Conservation (phyloP, 2,329 filamentous ascomycete genomes). For the Rachicladosporium sp. region DNA sequence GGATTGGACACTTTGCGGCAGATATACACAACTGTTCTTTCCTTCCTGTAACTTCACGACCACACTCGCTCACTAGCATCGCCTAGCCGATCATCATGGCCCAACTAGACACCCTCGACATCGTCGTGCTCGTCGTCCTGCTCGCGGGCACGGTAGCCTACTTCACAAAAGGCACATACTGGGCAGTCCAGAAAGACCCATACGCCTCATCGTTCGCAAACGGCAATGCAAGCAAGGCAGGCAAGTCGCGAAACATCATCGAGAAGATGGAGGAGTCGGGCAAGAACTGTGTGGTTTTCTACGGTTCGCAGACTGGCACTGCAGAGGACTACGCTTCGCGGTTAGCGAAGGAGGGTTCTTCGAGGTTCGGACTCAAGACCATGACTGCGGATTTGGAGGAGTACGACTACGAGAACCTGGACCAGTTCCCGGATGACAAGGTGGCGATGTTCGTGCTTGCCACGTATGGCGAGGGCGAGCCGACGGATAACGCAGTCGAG, state of each 20-base stretch:
- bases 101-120: slow-evolving; percentile 89
- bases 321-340: slow-evolving; percentile 96
- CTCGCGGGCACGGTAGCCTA: slow-evolving; percentile 83
- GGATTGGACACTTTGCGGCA: too few relatives aligned
- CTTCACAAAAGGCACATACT: slow-evolving; percentile 94
- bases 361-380: slow-evolving; percentile 88
- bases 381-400: slow-evolving; percentile 98
- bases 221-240: slow-evolving; percentile 55
- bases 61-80: too few relatives aligned
- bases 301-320: slow-evolving; percentile 95
- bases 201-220: slow-evolving; percentile 66
- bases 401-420: slow-evolving; percentile 91
- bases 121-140: slow-evolving; percentile 77
- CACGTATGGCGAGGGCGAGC: slow-evolving; percentile 96
- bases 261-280: slow-evolving; percentile 91
- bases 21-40: too few relatives aligned
- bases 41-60: too few relatives aligned
- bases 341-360: slow-evolving; percentile 92
- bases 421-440: slow-evolving; percentile 79
- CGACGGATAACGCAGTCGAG: slow-evolving; percentile 95
- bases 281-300: slow-evolving; percentile 98
- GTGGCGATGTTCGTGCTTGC: slow-evolving; percentile 89
- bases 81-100: slow-evolving; percentile 51
- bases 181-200: slow-evolving; percentile 78
- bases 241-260: slow-evolving; percentile 80